phyloP scores from a whole-genome alignment of 306 rosid species.

The Nissolia schottii region DNA sequence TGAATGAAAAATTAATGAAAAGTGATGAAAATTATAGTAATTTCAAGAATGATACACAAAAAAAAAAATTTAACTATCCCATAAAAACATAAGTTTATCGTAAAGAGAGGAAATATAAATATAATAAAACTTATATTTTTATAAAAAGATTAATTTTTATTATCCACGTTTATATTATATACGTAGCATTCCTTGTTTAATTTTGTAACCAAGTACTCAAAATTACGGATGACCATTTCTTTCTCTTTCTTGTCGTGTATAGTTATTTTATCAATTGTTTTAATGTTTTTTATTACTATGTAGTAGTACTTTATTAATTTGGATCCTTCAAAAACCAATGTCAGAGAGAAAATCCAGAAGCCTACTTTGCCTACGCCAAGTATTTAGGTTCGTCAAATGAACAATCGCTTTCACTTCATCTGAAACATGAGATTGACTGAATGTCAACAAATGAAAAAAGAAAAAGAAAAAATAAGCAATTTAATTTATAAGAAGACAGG shows the following conservation, averaged over 20 bases:
- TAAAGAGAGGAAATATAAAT: too few species aligned
- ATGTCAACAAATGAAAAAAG: not conserved
- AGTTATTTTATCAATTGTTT: too few species aligned
- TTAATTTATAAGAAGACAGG: not conserved
- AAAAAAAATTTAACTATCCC: too few species aligned
- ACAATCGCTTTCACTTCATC: slow-evolving; percentile 20
- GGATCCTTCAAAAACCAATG: not conserved
- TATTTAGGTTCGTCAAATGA: slow-evolving; percentile 19
- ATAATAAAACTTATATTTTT: too few species aligned
- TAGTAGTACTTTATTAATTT: not conserved
- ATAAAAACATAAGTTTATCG: too few species aligned
- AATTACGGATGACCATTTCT: not conserved
- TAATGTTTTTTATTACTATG: not conserved
- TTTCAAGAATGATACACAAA: too few species aligned
- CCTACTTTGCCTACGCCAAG: not conserved
- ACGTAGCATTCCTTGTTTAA: too few species aligned
- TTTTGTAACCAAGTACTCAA: too few species aligned
- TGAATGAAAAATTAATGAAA: too few species aligned
- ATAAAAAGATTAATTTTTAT: too few species aligned
- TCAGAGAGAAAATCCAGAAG: not conserved
- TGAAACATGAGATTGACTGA: not conserved
- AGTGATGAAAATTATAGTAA: too few species aligned
- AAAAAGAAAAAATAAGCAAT: not conserved
- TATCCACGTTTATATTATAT: too few species aligned
- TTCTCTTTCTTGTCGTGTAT: not conserved